Percentiles rank a stretch among this genome's conserved stretches.
Evolutionary conservation across 179 eudicot genomes (phyloP).

Genomic region (Camellia oleifera): DNA sequence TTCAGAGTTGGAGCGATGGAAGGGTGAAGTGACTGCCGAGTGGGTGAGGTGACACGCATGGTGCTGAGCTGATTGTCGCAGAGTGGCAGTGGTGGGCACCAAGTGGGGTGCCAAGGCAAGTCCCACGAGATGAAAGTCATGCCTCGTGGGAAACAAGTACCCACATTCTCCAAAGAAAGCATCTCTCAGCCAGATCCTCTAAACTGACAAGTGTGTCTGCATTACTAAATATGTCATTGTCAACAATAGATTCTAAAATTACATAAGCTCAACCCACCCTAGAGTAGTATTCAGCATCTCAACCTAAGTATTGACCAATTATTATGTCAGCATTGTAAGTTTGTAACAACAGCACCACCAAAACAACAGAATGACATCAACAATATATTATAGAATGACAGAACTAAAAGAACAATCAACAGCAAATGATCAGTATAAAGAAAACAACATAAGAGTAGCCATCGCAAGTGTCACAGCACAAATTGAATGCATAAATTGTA

Average conservation of each 20-base stretch:
- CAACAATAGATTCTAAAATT: not conserved
- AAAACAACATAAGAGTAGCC: not conserved
- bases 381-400: not conserved
- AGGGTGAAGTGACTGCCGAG: too few species aligned
- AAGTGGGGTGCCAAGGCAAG: too few species aligned
- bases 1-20: too few species aligned
- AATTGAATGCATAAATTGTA: not conserved
- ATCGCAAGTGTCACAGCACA: not conserved
- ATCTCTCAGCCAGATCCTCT: constrained; percentile 5
- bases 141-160: too few species aligned
- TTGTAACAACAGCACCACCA: not conserved
- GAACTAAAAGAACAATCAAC: not conserved
- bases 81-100: too few species aligned
- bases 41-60: too few species aligned
- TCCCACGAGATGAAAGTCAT: too few species aligned
- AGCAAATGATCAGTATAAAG: not conserved
- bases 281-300: not conserved
- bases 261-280: not conserved
- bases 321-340: not conserved
- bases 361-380: constrained; percentile 1
- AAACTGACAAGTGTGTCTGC: not conserved
- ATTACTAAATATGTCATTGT: not conserved
- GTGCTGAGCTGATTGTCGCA: too few species aligned
- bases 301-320: constrained; percentile 6
- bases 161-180: not conserved